A percentile compares a stretch with the other conserved stretches of the same genome.
Conservation (phyloP, 2,329 filamentous ascomycete species). For the Fusarium agapanthi region DNA sequence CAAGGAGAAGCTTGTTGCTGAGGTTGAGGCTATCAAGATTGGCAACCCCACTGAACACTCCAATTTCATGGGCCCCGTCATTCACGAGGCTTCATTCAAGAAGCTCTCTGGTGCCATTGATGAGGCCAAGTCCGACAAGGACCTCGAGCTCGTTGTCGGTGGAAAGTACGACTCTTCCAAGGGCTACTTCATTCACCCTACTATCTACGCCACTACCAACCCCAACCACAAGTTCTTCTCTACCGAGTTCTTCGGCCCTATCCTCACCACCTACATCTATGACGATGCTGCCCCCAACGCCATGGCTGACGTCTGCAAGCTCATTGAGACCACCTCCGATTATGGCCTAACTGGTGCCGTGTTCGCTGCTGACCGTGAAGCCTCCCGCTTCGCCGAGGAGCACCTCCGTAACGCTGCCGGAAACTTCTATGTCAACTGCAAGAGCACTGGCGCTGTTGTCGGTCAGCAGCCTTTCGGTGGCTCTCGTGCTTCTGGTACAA, state of each 20-base stretch:
- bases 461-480: conserved; percentile 79
- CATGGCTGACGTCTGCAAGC: conserved; percentile 66
- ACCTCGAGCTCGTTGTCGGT: conserved; percentile 77
- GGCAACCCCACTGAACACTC: conserved; percentile 74
- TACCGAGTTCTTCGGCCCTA: conserved; percentile 84
- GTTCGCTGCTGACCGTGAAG: conserved; percentile 75
- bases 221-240: conserved; percentile 77
- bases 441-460: conserved; percentile 78
- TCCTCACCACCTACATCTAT: conserved; percentile 80
- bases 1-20: conserved; percentile 70
- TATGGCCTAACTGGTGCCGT: conserved; percentile 82
- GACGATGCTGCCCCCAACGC: conserved; percentile 69
- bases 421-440: conserved; percentile 89
- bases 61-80: conserved; percentile 89
- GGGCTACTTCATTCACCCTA: conserved; percentile 86
- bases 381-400: conserved; percentile 74
- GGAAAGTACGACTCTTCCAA: conserved; percentile 80
- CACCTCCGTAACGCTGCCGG: conserved; percentile 76
- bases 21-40: conserved; percentile 75
- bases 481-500: conserved; percentile 73
- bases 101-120: conserved; percentile 82
- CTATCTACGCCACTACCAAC: conserved; percentile 79
- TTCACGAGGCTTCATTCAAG: conserved; percentile 83
- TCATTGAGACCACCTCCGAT: conserved; percentile 76
- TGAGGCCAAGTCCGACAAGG: conserved; percentile 76